phyloP scores from a whole-genome alignment of 164 flowering plant species.

The Houttuynia cordata region DNA sequence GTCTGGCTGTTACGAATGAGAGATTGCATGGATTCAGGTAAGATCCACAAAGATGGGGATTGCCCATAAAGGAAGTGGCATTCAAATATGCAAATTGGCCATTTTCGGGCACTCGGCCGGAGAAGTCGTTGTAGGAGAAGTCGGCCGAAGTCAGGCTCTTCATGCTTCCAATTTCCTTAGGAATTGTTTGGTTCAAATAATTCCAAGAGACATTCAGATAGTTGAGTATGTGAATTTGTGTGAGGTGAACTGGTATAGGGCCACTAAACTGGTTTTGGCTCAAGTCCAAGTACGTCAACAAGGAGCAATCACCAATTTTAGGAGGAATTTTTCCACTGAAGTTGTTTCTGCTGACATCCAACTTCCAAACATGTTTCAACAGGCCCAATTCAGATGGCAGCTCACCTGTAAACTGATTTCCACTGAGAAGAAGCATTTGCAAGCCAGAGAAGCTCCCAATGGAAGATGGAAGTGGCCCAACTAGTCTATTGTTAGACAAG shows the following conservation, averaged over 20 bases:
- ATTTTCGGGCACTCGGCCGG: constrained; percentile 43
- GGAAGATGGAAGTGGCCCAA: constrained; percentile 39
- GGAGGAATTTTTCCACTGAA: constrained; percentile 47
- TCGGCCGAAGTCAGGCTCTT: constrained; percentile 60
- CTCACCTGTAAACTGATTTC: constrained; percentile 41
- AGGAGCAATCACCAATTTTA: constrained; percentile 31
- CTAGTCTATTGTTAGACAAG: constrained; percentile 43
- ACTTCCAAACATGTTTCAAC: constrained; percentile 23
- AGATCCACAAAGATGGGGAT: constrained; percentile 51
- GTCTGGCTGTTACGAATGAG: constrained; percentile 16
- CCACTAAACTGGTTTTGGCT: constrained; percentile 61
- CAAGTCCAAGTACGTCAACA: constrained; percentile 46
- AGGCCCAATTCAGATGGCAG: constrained; percentile 51
- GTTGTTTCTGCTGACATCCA: constrained; percentile 46
- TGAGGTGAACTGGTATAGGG: constrained; percentile 37
- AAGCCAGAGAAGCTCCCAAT: constrained; percentile 48
- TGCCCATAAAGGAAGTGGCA: constrained; percentile 46
- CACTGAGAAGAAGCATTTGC: constrained; percentile 33
- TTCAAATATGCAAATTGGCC: constrained; percentile 54
- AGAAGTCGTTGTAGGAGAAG: constrained; percentile 58
- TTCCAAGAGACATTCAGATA: constrained; percentile 58
- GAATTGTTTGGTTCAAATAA: constrained; percentile 33
- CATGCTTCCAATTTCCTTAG: constrained; percentile 42
- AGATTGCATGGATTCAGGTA: constrained; percentile 26
- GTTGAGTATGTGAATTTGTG: constrained; percentile 42